These are phyloP conservation scores for Candida ortonii DNA, from an alignment of 805 yeast species.

Conservation along the genomic window DNA sequence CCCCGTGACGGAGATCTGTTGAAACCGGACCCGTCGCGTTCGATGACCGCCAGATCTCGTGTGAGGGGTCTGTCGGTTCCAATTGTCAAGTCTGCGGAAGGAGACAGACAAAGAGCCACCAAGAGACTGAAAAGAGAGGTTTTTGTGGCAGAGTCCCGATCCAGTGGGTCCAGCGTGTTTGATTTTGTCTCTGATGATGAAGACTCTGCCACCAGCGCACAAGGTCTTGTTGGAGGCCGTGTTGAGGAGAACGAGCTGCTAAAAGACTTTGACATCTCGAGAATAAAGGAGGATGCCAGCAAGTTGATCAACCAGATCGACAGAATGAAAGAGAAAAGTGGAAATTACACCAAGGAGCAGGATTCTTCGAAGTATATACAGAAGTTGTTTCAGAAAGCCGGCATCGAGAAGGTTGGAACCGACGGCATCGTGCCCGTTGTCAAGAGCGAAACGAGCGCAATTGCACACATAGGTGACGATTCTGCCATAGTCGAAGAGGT, in stretches of 20 bases:
- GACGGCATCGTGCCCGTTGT: constrained; percentile 11
- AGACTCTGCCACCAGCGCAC: constrained; percentile 1
- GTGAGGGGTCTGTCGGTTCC: not conserved
- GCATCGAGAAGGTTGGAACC: constrained; percentile 8
- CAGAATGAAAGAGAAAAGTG: constrained; percentile 30
- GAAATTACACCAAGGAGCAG: constrained; percentile 6
- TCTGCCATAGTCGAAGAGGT: constrained; percentile 13
- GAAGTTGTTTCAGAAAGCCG: constrained; percentile 18
- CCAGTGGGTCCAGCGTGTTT: constrained; percentile 1
- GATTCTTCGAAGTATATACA: constrained; percentile 19
- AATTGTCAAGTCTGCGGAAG: not conserved
- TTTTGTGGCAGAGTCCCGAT: constrained; percentile 7
- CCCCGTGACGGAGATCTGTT: constrained; percentile 14
- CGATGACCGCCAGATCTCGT: not conserved
- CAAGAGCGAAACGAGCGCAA: constrained; percentile 1
- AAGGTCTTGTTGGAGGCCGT: not conserved
- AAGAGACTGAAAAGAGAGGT: constrained; percentile 7
- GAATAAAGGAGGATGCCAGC: constrained; percentile 29
- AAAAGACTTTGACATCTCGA: constrained; percentile 27
- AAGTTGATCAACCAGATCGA: constrained; percentile 33
- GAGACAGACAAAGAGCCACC: not conserved
- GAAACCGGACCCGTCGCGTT: not conserved
- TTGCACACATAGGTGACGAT: constrained; percentile 18
- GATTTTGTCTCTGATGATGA: constrained; percentile 9
- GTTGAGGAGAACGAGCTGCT: constrained; percentile 25